phyloP scores from a whole-genome alignment of 495 filamentous ascomycete genomes.

The Mycothermus thermophilus region DNA sequence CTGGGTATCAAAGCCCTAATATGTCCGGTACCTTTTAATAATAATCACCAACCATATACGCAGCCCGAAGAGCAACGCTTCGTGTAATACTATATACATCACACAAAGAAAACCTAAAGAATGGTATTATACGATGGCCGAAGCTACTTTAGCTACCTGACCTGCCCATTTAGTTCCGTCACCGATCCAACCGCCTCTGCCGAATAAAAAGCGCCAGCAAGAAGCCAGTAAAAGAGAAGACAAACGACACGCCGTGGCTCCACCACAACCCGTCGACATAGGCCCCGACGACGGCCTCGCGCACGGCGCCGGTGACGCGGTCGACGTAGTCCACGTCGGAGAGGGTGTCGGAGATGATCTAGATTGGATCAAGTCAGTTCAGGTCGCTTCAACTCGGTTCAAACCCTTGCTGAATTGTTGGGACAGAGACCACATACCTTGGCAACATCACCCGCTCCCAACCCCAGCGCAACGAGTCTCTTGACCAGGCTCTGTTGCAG shows the following conservation, averaged over 20 bases:
- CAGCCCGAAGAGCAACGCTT: too few relatives aligned
- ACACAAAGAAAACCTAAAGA: too few relatives aligned
- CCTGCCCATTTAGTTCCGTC: too few relatives aligned
- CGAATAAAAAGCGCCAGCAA: neutral
- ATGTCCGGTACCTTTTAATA: too few relatives aligned
- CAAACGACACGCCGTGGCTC: conserved; percentile 19
- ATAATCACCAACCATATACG: too few relatives aligned
- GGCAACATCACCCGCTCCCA: conserved; percentile 10
- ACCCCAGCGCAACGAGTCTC: conserved; percentile 14
- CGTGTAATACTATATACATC: too few relatives aligned
- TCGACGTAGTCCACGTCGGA: conserved; percentile 40
- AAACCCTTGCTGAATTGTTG: neutral
- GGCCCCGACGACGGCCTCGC: conserved; percentile 16
- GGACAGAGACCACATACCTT: conserved; percentile 9
- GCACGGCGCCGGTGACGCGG: conserved; percentile 24
- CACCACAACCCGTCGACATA: conserved; percentile 29
- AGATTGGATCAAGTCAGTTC: neutral
- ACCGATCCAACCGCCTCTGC: too few relatives aligned
- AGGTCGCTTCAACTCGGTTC: neutral
- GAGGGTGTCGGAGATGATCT: conserved; percentile 26
- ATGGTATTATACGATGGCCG: too few relatives aligned
- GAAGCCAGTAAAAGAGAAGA: neutral
- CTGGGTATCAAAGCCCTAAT: too few relatives aligned
- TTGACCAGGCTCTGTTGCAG: conserved; percentile 12
- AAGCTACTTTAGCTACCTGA: too few relatives aligned